A percentile compares a stretch with the other conserved stretches of the same genome.
phyloP scores from a whole-genome alignment of 2,329 filamentous ascomycete genomes.

The Lomentospora prolificans region DNA sequence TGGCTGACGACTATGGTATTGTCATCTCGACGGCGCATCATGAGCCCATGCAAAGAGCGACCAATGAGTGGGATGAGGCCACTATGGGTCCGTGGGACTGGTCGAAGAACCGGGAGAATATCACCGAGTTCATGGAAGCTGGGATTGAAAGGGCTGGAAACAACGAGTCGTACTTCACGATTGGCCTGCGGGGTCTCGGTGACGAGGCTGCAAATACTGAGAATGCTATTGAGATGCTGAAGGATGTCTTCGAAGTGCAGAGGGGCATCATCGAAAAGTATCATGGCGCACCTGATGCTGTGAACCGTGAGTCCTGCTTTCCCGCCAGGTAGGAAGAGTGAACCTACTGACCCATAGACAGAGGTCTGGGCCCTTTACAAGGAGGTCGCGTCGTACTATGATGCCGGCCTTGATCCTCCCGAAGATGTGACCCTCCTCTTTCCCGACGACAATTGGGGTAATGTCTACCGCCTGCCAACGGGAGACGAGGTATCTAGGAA shows the following conservation, averaged over 20 bases:
- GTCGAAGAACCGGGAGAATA: slow-evolving; percentile 43
- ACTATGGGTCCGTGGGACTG: slow-evolving; percentile 48
- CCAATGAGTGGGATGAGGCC: slow-evolving; percentile 33
- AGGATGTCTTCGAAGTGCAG: slow-evolving; percentile 10
- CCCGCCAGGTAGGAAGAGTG: background rate
- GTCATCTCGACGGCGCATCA: slow-evolving; percentile 57
- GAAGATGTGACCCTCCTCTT: slow-evolving; percentile 52
- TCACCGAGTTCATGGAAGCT: slow-evolving; percentile 46
- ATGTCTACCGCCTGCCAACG: slow-evolving; percentile 44
- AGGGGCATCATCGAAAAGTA: slow-evolving; percentile 10
- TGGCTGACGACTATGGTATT: slow-evolving; percentile 54
- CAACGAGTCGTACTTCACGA: slow-evolving; percentile 49
- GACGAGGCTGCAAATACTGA: slow-evolving; percentile 28
- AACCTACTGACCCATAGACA: slow-evolving; percentile 12
- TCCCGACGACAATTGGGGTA: slow-evolving; percentile 52
- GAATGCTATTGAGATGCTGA: slow-evolving; percentile 6
- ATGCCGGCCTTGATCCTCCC: slow-evolving; percentile 40
- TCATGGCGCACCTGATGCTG: slow-evolving; percentile 8
- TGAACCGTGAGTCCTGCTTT: slow-evolving; percentile 5
- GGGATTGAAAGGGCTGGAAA: slow-evolving; percentile 44
- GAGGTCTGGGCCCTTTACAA: slow-evolving; percentile 56
- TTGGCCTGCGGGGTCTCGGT: slow-evolving; percentile 49
- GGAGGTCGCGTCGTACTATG: slow-evolving; percentile 50
- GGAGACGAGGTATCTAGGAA: slow-evolving; percentile 39
- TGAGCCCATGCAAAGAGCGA: slow-evolving; percentile 54